Evolutionary conservation across 169 alveolate genomes (phyloP).

Genomic region (Babesia sp.): DNA sequence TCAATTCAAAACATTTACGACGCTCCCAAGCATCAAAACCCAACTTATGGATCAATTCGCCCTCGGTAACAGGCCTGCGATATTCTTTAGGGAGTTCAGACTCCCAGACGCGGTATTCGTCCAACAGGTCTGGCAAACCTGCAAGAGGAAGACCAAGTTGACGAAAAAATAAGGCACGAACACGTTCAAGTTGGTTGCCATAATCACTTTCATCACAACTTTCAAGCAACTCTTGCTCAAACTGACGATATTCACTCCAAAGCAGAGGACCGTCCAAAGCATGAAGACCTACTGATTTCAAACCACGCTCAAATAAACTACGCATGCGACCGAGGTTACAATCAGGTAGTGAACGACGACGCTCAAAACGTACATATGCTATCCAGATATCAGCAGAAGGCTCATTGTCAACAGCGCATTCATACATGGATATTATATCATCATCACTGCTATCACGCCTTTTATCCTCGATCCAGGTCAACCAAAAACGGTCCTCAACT

Average conservation of each 20-base stretch:
- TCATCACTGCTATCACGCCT: slow-evolving; percentile 36
- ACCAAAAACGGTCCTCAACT: slow-evolving; percentile 65
- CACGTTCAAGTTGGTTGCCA: slow-evolving; percentile 41
- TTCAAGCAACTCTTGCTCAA: slow-evolving; percentile 51
- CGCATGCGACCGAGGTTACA: slow-evolving; percentile 11
- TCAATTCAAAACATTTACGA: slow-evolving; percentile 63
- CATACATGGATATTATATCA: slow-evolving; percentile 37
- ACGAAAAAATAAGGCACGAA: slow-evolving; percentile 49
- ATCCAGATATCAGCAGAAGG: slow-evolving; percentile 68
- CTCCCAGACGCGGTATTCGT: slow-evolving; percentile 70
- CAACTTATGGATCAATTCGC: slow-evolving; percentile 31
- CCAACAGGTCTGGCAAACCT: slow-evolving; percentile 64
- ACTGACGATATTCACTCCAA: slow-evolving; percentile 60
- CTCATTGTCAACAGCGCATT: slow-evolving; percentile 62
- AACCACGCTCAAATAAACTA: slow-evolving; percentile 46
- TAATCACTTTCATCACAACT: slow-evolving; percentile 4
- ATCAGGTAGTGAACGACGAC: not conserved
- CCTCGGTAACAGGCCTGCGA: slow-evolving; percentile 35
- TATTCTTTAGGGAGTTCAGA: slow-evolving; percentile 48
- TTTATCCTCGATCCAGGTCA: slow-evolving; percentile 59
- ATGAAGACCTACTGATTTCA: slow-evolving; percentile 60
- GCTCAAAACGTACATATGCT: slow-evolving; percentile 44
- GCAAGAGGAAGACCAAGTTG: slow-evolving; percentile 61
- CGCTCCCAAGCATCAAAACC: slow-evolving; percentile 68
- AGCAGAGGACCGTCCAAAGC: slow-evolving; percentile 66